Conservation (phyloP, 331 rosid species). For the Telfairia occidentalis region DNA sequence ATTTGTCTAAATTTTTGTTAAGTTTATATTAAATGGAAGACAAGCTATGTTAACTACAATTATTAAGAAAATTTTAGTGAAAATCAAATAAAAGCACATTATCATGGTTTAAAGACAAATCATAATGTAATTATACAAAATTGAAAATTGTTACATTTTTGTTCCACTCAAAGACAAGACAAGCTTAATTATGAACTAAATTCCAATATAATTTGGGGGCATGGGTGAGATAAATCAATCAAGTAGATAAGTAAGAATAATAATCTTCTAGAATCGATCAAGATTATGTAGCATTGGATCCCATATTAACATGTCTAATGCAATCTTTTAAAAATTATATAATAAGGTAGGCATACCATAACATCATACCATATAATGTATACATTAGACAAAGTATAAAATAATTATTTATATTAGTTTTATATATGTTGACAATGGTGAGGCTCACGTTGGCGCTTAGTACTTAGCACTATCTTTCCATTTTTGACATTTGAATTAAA, state of each 20-base stretch:
- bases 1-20: too few species aligned
- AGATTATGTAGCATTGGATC: not conserved
- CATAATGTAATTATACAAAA: not conserved
- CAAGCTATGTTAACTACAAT: not conserved
- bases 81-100: not conserved
- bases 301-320: not conserved
- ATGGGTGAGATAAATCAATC: not conserved
- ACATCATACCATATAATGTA: not conserved
- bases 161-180: not conserved
- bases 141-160: not conserved
- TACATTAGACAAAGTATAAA: not conserved
- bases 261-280: not conserved
- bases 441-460: slow-evolving; percentile 8
- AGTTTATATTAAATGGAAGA: too few species aligned
- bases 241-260: not conserved
- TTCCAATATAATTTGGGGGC: not conserved
- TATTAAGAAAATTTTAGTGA: not conserved
- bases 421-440: slow-evolving; percentile 3
- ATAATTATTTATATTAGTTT: not conserved
- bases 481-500: slow-evolving; percentile 5
- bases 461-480: slow-evolving; percentile 4
- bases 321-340: not conserved
- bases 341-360: not conserved
- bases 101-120: not conserved
- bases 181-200: not conserved